phyloP scores from a whole-genome alignment of 2,329 filamentous ascomycete species.

The Alternaria solani region DNA sequence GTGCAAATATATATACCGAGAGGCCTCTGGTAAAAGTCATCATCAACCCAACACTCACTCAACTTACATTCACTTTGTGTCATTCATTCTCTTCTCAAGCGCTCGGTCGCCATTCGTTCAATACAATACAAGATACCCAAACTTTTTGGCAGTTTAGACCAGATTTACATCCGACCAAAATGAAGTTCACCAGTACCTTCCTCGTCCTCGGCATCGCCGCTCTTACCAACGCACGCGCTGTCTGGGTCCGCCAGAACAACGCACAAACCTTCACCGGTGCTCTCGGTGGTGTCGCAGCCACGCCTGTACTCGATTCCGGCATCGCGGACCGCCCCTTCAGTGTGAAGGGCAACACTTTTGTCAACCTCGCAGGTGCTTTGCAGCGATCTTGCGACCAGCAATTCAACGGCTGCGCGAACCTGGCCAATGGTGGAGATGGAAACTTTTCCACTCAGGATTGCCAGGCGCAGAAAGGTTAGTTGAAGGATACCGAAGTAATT shows the following conservation, averaged over 20 bases:
- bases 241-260: conserved; percentile 37
- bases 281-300: conserved; percentile 63
- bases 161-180: conserved; percentile 20
- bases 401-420: conserved; percentile 67
- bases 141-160: conserved; percentile 1
- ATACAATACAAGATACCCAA: conserved; percentile 9
- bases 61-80: conserved; percentile 18
- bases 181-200: conserved; percentile 35
- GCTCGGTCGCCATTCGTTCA: conserved; percentile 32
- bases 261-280: conserved; percentile 54
- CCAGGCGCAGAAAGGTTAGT: conserved; percentile 60
- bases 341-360: conserved; percentile 56
- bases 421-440: conserved; percentile 61
- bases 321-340: conserved; percentile 55
- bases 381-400: conserved; percentile 70
- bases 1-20: neutral
- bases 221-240: conserved; percentile 28
- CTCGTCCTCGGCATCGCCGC: conserved; percentile 28
- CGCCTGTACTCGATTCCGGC: conserved; percentile 60
- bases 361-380: conserved; percentile 62
- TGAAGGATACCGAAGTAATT: neutral
- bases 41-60: conserved; percentile 4
- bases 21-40: conserved; percentile 3
- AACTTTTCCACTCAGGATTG: conserved; percentile 61
- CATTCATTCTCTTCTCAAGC: conserved; percentile 21